These are phyloP conservation scores for Candida methanosorbosa DNA, from an alignment of 805 yeast species.

Conservation along the genomic window DNA sequence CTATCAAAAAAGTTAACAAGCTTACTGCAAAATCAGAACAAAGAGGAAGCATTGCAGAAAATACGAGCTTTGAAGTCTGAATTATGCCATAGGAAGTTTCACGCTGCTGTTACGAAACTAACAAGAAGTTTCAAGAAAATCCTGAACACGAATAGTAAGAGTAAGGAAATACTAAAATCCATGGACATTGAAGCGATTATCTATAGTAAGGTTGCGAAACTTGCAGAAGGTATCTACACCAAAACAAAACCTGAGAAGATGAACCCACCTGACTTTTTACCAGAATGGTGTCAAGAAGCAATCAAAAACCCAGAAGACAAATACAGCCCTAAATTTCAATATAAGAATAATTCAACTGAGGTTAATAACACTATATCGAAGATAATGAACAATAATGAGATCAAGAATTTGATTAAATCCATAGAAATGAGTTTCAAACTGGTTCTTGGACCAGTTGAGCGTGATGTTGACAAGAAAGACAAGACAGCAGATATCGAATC, in stretches of 20 bases:
- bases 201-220: constrained; percentile 9
- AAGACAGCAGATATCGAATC: constrained; percentile 14
- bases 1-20: constrained; percentile 15
- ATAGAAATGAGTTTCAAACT: constrained; percentile 17
- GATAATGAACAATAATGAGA: constrained; percentile 34
- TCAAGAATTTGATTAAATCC: constrained; percentile 23
- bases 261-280: constrained; percentile 29
- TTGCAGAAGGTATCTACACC: constrained; percentile 17
- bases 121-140: constrained; percentile 25
- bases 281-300: constrained; percentile 21
- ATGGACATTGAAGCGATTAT: constrained; percentile 2
- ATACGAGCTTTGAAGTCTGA: constrained; percentile 37
- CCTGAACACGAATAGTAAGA: constrained; percentile 2
- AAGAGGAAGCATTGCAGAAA: constrained; percentile 34
- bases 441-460: constrained; percentile 20
- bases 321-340: constrained; percentile 40
- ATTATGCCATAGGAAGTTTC: constrained; percentile 39
- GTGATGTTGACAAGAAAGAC: constrained; percentile 4
- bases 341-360: constrained; percentile 29
- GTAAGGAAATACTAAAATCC: neutral
- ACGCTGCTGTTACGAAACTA: constrained; percentile 34
- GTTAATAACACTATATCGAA: constrained; percentile 39
- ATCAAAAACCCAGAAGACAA: constrained; percentile 21
- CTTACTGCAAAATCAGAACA: constrained; percentile 27
- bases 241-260: constrained; percentile 21